Evolutionary conservation across 1,284 basidiomycete genomes (phyloP), one percentile per base, ranked within the genome.

Genomic region (Singerocomus rubriflavus): DNA sequence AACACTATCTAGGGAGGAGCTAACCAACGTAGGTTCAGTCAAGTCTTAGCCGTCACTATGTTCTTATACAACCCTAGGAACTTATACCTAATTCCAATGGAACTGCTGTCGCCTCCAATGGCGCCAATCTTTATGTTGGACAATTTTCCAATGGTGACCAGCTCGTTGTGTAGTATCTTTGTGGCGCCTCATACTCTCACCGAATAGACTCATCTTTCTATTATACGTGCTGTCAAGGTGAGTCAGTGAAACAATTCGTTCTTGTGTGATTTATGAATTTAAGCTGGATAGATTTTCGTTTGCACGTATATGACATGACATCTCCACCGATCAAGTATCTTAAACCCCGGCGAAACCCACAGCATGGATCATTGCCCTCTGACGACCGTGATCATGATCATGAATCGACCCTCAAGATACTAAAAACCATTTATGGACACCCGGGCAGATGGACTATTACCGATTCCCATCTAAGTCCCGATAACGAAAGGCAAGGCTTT

Each of bases 401-500:
- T 39, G 64, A 78, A 52, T 85, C 88, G 0, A 84, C 78, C 16
- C 80, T 96, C 78, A 84, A 84, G 56, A 73, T 86, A 32, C 79
- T 85, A 59, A 93, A 94, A 67, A 82, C 81, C 0, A 88, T 96
- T 44, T 78, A 84, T 62, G 94, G 91, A 1, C 72, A 79, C 46
- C 75, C 81, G 31, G 88, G 88, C 8, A 74, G 81, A 31, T 97
- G 94, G 94, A 96, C 94, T 0, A 88, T 97, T 49, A 96, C 94
- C 3, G 96, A 99, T 70, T 93, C 93, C 12, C 93, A 98, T 68
- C 74, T 97, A 10, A 93, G 90, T 53, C 89, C 89, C 5, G 87
- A 95, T 65, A 98, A 97, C 54, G 84, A 94, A 69, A 86, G 89
- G 92, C 85, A 60, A 54, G 65, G 51, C 25, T 36, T 45, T 33